phyloP scores from a whole-genome alignment of 177 flowering plant species.

The Telopea speciosissima region DNA sequence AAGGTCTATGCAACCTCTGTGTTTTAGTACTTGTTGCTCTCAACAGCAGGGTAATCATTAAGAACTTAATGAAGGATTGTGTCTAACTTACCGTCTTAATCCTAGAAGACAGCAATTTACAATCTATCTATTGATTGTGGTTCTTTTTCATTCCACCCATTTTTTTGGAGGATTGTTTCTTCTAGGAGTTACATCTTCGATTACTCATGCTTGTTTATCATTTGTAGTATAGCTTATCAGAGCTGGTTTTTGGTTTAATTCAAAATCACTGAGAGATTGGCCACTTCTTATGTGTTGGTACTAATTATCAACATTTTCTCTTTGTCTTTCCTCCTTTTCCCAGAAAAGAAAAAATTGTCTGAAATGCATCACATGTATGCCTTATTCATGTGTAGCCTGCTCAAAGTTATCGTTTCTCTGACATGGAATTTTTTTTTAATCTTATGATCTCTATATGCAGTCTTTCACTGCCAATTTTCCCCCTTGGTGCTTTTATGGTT shows the following conservation, averaged over 20 bases:
- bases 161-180: not conserved
- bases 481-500: slow-evolving; percentile 66
- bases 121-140: not conserved
- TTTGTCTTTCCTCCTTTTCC: no score
- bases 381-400: no score
- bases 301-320: slow-evolving; percentile 6
- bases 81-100: not conserved
- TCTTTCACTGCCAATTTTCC: slow-evolving; percentile 60
- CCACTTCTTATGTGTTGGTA: slow-evolving; percentile 97
- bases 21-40: slow-evolving; percentile 92
- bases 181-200: not conserved
- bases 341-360: no score
- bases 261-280: no score
- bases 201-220: slow-evolving; percentile 7
- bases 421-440: slow-evolving; percentile 4
- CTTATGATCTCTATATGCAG: slow-evolving; percentile 51
- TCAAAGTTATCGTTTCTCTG: not conserved
- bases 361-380: not conserved
- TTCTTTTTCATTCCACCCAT: not conserved
- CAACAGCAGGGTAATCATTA: slow-evolving; percentile 90
- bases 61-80: slow-evolving; percentile 85
- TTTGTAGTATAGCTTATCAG: slow-evolving; percentile 81
- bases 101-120: no score
- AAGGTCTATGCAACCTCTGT: slow-evolving; percentile 91
- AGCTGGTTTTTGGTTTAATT: slow-evolving; percentile 88